Conservation (phyloP, 2,329 filamentous ascomycete species). For the Xylariaceae sp. region DNA sequence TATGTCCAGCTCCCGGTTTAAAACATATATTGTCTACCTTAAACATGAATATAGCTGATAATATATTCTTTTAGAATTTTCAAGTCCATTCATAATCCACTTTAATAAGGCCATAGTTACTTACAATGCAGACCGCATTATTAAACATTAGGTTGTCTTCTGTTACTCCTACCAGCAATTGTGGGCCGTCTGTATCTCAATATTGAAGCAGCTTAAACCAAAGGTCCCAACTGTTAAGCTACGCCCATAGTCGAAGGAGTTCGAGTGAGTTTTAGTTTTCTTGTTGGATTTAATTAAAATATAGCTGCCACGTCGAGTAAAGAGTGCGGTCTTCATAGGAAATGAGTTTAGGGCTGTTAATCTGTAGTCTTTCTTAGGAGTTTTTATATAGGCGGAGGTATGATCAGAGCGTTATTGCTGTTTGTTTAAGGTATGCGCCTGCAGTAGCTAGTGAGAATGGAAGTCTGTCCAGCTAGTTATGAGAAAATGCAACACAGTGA, state of each 20-base stretch:
- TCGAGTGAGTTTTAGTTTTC: not conserved
- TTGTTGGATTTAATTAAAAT: slow-evolving; percentile 3
- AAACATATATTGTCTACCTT: slow-evolving; percentile 4
- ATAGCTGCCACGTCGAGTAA: slow-evolving; percentile 10
- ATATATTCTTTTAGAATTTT: slow-evolving; percentile 8
- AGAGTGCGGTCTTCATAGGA: slow-evolving; percentile 11
- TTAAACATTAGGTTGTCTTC: slow-evolving; percentile 8
- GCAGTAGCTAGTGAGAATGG: slow-evolving; percentile 12
- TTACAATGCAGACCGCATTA: not conserved
- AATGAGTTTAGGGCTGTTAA: not conserved
- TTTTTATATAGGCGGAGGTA: slow-evolving; percentile 8
- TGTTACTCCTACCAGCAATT: slow-evolving; percentile 3
- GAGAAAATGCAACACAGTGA: not conserved
- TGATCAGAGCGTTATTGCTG: not conserved
- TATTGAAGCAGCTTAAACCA: slow-evolving; percentile 12
- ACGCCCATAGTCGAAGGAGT: slow-evolving; percentile 9
- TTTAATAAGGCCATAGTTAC: slow-evolving; percentile 8
- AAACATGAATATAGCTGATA: slow-evolving; percentile 8
- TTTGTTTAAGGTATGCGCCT: slow-evolving; percentile 9
- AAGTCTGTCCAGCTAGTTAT: slow-evolving; percentile 3
- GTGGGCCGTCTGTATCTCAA: not conserved
- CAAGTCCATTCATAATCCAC: not conserved
- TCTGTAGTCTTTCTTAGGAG: slow-evolving; percentile 7
- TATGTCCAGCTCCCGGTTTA: slow-evolving; percentile 1
- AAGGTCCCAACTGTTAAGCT: slow-evolving; percentile 7